Base-by-base conservation (phyloP, 2,329 filamentous ascomycete species). In the Alternaria rosae region DNA sequence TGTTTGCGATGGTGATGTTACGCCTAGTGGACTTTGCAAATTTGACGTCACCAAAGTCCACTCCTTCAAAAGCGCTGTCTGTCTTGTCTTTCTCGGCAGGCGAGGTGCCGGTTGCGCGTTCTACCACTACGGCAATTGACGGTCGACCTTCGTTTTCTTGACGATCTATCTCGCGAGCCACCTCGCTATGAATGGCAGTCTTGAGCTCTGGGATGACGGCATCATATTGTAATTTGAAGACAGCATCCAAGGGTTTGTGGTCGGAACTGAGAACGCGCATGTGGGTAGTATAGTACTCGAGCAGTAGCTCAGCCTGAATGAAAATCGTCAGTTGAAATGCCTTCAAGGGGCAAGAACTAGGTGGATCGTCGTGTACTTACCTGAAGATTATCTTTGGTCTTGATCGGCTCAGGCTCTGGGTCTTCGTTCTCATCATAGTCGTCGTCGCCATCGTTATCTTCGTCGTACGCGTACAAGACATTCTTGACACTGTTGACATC, bases 261-360 rank as follows among this genome's bases (percentile, higher is more conserved):
- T 99, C 95, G 0, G 94, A 98, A 1, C 94, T 97, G 15, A 92
- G 87, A 23, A 99, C 90, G 17, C 91, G 87, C 78, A 98, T 95
- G 73, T 98, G 92, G 0, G 94, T 94, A 0, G 89, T 88, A 76
- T 99, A 99, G 60, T 91, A 84, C 55, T 88, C 83, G n/a, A 89
- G 78, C 23, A 78, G 73, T 26, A 89, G 82, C 47, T 83, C 80
- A 59, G 88, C 86, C 26, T 61, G 45, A 30, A 12, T 3, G 10
- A 17, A 4, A 21, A n/a, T 4, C 30, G 38, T 60, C n/a, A 60
- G 57, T 32, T 23, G 43, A 41, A 12, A 20, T 20, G 17, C 11
- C 3, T 6, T n/a, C 32, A n/a, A 25, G 12, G 20, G 10, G 25
- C 10, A 3, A 17, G n/a, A 25, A 13, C 13, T 9, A 52, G 21